These are phyloP conservation scores for Vigna reflexopilosa DNA, from an alignment of 306 rosid species.

Conservation along the genomic window DNA sequence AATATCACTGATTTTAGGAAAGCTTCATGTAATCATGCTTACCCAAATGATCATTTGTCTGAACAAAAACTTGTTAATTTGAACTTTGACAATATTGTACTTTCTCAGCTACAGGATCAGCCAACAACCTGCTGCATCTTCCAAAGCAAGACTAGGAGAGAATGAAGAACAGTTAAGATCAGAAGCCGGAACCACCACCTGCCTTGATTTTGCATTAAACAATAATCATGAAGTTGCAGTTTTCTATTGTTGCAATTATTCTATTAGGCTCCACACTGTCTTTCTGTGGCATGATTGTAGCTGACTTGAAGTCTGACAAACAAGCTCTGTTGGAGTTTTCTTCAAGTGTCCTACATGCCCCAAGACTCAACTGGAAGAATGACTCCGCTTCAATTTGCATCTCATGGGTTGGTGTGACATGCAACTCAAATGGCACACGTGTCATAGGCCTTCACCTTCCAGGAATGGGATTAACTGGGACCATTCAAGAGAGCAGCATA, in stretches of 20 bases:
- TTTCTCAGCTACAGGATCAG: slow-evolving; percentile 38
- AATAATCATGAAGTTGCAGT: slow-evolving; percentile 58
- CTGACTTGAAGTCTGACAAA: slow-evolving; percentile 71
- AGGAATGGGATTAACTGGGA: slow-evolving; percentile 65
- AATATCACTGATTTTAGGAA: slow-evolving; percentile 16
- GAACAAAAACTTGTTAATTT: neutral
- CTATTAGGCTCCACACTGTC: slow-evolving; percentile 40
- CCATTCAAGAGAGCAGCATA: slow-evolving; percentile 64
- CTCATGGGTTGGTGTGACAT: slow-evolving; percentile 78
- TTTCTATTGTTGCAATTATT: slow-evolving; percentile 47
- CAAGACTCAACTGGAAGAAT: slow-evolving; percentile 83
- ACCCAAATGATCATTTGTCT: slow-evolving; percentile 3
- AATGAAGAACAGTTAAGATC: slow-evolving; percentile 49
- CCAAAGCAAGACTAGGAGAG: slow-evolving; percentile 49
- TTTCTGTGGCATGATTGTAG: slow-evolving; percentile 40
- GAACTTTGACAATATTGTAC: slow-evolving; percentile 28
- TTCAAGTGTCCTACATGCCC: slow-evolving; percentile 56
- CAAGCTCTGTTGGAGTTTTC: slow-evolving; percentile 73
- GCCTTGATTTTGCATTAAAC: slow-evolving; percentile 41
- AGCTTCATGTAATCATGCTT: slow-evolving; percentile 21
- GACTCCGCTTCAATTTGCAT: slow-evolving; percentile 60
- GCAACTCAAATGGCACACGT: slow-evolving; percentile 55
- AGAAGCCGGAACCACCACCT: slow-evolving; percentile 37
- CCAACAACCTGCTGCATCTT: slow-evolving; percentile 46
- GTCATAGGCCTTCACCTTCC: slow-evolving; percentile 75